Evolutionary conservation across 495 filamentous ascomycete genomes (phyloP).

Genomic region (Bacidia gigantensis): DNA sequence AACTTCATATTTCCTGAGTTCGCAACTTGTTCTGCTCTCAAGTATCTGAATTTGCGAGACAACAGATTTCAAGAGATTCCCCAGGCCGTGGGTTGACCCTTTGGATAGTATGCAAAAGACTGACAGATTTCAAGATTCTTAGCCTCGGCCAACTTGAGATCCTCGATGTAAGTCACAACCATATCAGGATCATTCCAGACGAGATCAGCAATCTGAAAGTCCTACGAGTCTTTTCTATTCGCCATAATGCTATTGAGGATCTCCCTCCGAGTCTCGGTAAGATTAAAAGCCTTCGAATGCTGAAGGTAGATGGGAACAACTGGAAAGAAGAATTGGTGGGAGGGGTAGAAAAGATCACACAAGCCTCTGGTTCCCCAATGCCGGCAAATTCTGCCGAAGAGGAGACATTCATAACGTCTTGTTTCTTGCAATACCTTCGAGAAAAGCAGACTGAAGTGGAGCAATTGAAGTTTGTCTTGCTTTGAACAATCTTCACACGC

Average conservation of each 20-base stretch:
- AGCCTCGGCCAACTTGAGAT: slow-evolving; percentile 79
- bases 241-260: slow-evolving; percentile 72
- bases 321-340: slow-evolving; percentile 34
- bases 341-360: not conserved
- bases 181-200: slow-evolving; percentile 59
- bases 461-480: slow-evolving; percentile 44
- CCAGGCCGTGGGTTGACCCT: slow-evolving; percentile 46
- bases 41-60: slow-evolving; percentile 86
- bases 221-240: slow-evolving; percentile 63
- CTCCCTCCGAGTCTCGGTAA: slow-evolving; percentile 73
- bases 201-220: slow-evolving; percentile 66
- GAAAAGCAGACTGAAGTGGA: slow-evolving; percentile 43
- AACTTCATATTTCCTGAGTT: slow-evolving; percentile 67
- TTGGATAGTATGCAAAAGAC: slow-evolving; percentile 18
- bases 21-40: slow-evolving; percentile 71
- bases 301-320: slow-evolving; percentile 81
- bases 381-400: slow-evolving; percentile 40
- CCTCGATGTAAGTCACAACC: slow-evolving; percentile 79
- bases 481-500: not conserved
- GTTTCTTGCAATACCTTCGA: slow-evolving; percentile 68
- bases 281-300: slow-evolving; percentile 73
- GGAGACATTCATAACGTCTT: slow-evolving; percentile 53
- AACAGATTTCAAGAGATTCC: slow-evolving; percentile 86
- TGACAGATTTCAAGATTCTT: slow-evolving; percentile 42
- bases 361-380: not conserved